These are phyloP conservation scores for Yamadazyma kitorensis DNA, from an alignment of 805 yeast genomes.

Conservation along the genomic window DNA sequence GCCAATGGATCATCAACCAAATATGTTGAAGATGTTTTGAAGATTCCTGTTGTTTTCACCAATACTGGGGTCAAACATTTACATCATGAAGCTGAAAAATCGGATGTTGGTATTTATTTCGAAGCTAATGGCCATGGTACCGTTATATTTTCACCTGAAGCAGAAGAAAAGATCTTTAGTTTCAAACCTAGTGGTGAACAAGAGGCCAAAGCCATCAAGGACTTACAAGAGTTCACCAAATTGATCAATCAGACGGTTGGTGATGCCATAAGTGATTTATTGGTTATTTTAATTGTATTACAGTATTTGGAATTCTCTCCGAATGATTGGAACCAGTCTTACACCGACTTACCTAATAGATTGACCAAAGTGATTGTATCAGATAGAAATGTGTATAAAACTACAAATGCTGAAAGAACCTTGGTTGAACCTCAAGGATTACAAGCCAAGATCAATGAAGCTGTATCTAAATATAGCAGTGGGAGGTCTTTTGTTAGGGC, in stretches of 20 bases:
- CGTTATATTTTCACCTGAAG: conserved; percentile 66
- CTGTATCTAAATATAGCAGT: conserved; percentile 50
- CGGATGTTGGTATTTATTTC: conserved; percentile 90
- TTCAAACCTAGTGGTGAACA: conserved; percentile 37
- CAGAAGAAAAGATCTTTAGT: conserved; percentile 33
- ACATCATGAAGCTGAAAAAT: conserved; percentile 85
- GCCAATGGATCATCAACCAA: conserved; percentile 92
- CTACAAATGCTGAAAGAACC: conserved; percentile 88
- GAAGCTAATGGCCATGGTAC: conserved; percentile 99
- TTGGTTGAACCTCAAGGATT: conserved; percentile 74
- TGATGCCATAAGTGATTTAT: conserved; percentile 91
- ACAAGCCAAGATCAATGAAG: conserved; percentile 66
- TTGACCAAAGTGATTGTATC: conserved; percentile 78
- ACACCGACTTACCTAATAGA: conserved; percentile 83
- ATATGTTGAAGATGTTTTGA: conserved; percentile 57
- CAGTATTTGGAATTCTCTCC: conserved; percentile 58
- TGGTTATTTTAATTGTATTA: conserved; percentile 69
- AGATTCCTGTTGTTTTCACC: conserved; percentile 80
- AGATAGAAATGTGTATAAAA: conserved; percentile 74
- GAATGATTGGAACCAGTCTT: conserved; percentile 68
- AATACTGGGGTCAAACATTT: conserved; percentile 96
- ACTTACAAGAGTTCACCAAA: conserved; percentile 59
- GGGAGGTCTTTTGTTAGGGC: conserved; percentile 96
- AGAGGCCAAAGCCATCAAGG: conserved; percentile 48
- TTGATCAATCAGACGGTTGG: conserved; percentile 97